phyloP scores from a whole-genome alignment of 495 filamentous ascomycete genomes.

The Penicillium flavigenum region DNA sequence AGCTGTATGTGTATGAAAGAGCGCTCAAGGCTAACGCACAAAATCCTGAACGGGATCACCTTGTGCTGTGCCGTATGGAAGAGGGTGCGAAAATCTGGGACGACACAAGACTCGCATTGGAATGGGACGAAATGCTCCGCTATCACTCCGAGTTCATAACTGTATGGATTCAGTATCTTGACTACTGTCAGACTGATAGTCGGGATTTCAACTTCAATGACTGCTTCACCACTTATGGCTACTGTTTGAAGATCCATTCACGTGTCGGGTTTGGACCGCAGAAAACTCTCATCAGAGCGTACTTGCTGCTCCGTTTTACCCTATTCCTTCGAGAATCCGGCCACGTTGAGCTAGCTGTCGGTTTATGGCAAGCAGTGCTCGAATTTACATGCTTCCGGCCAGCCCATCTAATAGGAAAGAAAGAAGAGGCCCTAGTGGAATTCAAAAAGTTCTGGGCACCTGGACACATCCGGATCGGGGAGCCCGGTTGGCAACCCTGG shows the following conservation, averaged over 20 bases:
- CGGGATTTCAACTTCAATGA: slow-evolving; percentile 66
- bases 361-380: slow-evolving; percentile 79
- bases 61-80: slow-evolving; percentile 67
- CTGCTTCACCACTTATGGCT: slow-evolving; percentile 54
- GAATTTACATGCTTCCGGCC: slow-evolving; percentile 70
- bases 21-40: slow-evolving; percentile 59
- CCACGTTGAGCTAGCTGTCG: slow-evolving; percentile 72
- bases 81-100: slow-evolving; percentile 76
- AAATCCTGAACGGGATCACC: slow-evolving; percentile 46
- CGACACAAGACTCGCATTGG: slow-evolving; percentile 52
- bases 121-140: slow-evolving; percentile 63
- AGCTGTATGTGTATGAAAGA: slow-evolving; percentile 76
- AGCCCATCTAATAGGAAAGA: slow-evolving; percentile 9
- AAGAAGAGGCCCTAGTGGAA: slow-evolving; percentile 31
- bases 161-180: slow-evolving; percentile 73
- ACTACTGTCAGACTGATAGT: slow-evolving; percentile 72
- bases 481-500: slow-evolving; percentile 72
- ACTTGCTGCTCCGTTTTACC: slow-evolving; percentile 73
- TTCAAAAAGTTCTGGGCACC: slow-evolving; percentile 84
- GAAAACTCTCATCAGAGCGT: slow-evolving; percentile 54
- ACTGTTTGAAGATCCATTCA: slow-evolving; percentile 55
- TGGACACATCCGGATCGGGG: slow-evolving; percentile 78
- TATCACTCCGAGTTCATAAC: slow-evolving; percentile 56
- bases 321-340: slow-evolving; percentile 76
- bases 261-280: slow-evolving; percentile 24